A percentile compares a stretch with the other conserved stretches of the same genome.
Conservation (phyloP, 2,329 filamentous ascomycete species). For the Tympanopsis confertula region DNA sequence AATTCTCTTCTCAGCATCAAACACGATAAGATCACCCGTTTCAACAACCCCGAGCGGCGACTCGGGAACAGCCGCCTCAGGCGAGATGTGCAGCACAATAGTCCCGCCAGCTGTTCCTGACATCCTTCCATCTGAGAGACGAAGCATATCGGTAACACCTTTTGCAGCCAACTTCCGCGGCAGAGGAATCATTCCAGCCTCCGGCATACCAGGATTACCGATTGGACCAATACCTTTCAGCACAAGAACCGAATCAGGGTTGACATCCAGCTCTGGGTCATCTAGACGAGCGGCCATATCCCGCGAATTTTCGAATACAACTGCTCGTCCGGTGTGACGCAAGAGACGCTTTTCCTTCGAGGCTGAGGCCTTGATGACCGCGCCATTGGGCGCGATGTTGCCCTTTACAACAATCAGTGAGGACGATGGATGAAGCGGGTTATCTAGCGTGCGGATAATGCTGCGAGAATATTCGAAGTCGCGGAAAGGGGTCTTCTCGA, state of each 20-base stretch:
- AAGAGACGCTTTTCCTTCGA: slow-evolving; percentile 32
- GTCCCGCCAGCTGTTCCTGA: slow-evolving; percentile 41
- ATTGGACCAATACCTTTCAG: slow-evolving; percentile 35
- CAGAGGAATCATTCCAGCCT: slow-evolving; percentile 36
- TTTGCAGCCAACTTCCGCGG: slow-evolving; percentile 30
- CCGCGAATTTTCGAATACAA: slow-evolving; percentile 32
- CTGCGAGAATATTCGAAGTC: slow-evolving; percentile 24
- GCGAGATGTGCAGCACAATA: slow-evolving; percentile 38
- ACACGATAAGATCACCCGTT: slow-evolving; percentile 32
- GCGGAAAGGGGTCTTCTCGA: slow-evolving; percentile 27
- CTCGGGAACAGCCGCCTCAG: slow-evolving; percentile 32
- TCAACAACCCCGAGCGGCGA: slow-evolving; percentile 33
- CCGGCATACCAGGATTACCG: slow-evolving; percentile 39
- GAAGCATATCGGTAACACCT: slow-evolving; percentile 38
- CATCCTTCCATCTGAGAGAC: slow-evolving; percentile 41
- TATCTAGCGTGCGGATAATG: slow-evolving; percentile 27
- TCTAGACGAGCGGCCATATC: slow-evolving; percentile 33
- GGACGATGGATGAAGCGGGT: slow-evolving; percentile 29
- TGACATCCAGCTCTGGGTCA: slow-evolving; percentile 27
- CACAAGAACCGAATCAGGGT: slow-evolving; percentile 29
- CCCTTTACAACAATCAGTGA: slow-evolving; percentile 31
- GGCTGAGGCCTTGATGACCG: slow-evolving; percentile 35
- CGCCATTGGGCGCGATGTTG: slow-evolving; percentile 34
- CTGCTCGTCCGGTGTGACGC: slow-evolving; percentile 27
- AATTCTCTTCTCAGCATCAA: slow-evolving; percentile 27